phyloP scores from a whole-genome alignment of 2,329 filamentous ascomycete genomes.

The Falciphora oryzae region DNA sequence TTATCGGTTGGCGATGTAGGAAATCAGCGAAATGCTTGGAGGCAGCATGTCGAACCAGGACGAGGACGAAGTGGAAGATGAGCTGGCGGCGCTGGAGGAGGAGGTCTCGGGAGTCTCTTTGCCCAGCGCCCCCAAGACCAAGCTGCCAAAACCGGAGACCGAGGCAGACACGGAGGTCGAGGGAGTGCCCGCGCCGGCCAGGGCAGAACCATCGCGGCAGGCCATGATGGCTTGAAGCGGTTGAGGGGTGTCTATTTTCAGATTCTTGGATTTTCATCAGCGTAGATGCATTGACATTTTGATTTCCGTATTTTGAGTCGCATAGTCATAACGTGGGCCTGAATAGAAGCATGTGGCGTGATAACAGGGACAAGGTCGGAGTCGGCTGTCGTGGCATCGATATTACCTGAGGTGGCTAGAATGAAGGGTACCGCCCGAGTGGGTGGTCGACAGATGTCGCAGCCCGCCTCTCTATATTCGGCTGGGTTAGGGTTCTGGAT shows the following conservation, averaged over 20 bases:
- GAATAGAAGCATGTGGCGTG: no score
- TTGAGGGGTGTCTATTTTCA: not conserved
- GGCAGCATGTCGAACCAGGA: constrained; percentile 88
- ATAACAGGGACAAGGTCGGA: no score
- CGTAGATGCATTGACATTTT: not conserved
- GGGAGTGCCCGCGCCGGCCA: constrained; percentile 2
- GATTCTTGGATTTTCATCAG: not conserved
- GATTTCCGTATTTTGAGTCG: not conserved
- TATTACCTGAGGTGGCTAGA: no score
- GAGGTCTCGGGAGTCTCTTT: constrained; percentile 40
- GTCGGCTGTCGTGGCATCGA: no score
- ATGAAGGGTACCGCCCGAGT: no score
- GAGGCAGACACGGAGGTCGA: constrained; percentile 6
- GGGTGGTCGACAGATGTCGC: not conserved
- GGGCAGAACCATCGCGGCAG: constrained; percentile 6
- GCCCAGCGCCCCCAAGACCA: constrained; percentile 51
- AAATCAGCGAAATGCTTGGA: constrained; percentile 86
- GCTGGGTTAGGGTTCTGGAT: not conserved
- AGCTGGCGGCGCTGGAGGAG: constrained; percentile 73
- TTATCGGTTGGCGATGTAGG: constrained; percentile 42
- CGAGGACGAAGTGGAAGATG: constrained; percentile 96
- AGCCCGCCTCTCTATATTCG: not conserved
- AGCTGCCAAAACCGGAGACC: constrained; percentile 10
- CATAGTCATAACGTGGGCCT: not conserved
- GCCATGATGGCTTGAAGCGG: constrained; percentile 7